These are phyloP conservation scores for Metarhizium robertsii DNA, from an alignment of 2,329 filamentous ascomycete species.

Conservation along the genomic window DNA sequence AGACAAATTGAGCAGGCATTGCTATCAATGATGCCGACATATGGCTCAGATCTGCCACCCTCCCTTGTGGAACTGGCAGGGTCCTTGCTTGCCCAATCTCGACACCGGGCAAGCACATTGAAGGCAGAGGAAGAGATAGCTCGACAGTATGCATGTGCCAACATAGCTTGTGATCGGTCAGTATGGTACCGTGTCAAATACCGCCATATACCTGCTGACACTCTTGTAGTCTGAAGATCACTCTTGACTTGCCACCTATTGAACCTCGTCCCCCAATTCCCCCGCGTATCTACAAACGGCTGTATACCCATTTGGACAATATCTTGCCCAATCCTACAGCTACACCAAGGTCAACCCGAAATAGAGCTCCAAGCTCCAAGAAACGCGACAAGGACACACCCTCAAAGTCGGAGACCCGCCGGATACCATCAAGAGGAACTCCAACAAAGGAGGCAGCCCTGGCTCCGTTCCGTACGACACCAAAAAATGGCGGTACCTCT, in stretches of 20 bases:
- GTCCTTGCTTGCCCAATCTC: conserved; percentile 71
- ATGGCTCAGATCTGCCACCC: conserved; percentile 56
- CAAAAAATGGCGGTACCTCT: conserved; percentile 28
- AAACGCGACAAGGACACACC: conserved; percentile 17
- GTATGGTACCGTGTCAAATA: not conserved
- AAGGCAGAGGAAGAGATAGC: conserved; percentile 83
- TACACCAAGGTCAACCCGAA: conserved; percentile 20
- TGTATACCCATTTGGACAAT: conserved; percentile 72
- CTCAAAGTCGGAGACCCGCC: conserved; percentile 18
- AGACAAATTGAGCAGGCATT: conserved; percentile 65
- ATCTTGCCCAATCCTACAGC: conserved; percentile 44
- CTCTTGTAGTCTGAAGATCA: conserved; percentile 56
- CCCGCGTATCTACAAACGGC: conserved; percentile 71
- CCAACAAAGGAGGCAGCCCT: conserved; percentile 37
- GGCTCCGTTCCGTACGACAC: conserved; percentile 30
- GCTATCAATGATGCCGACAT: conserved; percentile 63
- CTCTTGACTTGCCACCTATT: conserved; percentile 67
- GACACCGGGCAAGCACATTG: conserved; percentile 64
- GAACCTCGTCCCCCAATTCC: conserved; percentile 68
- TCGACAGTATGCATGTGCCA: conserved; percentile 74
- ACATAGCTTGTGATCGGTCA: conserved; percentile 81
- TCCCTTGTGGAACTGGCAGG: conserved; percentile 62
- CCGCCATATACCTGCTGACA: not conserved
- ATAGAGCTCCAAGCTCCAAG: conserved; percentile 24
- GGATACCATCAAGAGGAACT: conserved; percentile 30